Evolutionary conservation across 352 stramenopile species (phyloP).

Genomic region (Globisporangium nunn): DNA sequence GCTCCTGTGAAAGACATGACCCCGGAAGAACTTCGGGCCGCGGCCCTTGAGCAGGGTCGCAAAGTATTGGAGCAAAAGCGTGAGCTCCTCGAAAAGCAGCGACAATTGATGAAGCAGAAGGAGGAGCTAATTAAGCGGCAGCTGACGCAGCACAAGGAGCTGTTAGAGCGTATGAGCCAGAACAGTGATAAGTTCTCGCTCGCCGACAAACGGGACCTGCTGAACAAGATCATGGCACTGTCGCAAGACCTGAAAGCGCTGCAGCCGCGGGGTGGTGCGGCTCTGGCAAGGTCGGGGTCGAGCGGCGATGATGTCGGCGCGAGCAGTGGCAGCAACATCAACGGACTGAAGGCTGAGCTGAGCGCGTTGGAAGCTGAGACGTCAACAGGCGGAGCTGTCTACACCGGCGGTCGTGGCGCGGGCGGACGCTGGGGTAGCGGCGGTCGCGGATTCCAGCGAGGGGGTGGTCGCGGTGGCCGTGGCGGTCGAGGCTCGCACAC

Average conservation of each 20-base stretch:
- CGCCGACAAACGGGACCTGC: conserved; percentile 63
- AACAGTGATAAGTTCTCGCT: conserved; percentile 63
- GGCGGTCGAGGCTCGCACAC: conserved; percentile 51
- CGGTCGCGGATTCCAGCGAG: conserved; percentile 36
- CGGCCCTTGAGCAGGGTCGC: conserved; percentile 70
- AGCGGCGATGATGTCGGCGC: conserved; percentile 10
- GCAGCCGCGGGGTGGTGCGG: conserved; percentile 17
- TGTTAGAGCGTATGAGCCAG: conserved; percentile 77
- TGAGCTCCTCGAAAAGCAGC: conserved; percentile 82
- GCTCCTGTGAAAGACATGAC: conserved; percentile 58
- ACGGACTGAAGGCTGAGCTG: conserved; percentile 56
- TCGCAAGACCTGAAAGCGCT: conserved; percentile 64
- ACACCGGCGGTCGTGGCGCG: conserved; percentile 18
- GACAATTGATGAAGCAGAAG: conserved; percentile 77
- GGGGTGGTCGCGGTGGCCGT: conserved; percentile 36
- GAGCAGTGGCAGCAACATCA: conserved; percentile 23
- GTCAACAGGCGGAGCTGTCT: conserved; percentile 16
- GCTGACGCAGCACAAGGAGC: conserved; percentile 72
- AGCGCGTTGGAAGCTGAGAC: conserved; percentile 56
- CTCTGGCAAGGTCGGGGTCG: conserved; percentile 1
- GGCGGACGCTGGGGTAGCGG: conserved; percentile 26
- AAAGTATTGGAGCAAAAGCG: conserved; percentile 83
- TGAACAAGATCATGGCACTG: conserved; percentile 80
- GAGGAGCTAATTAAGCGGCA: conserved; percentile 78
- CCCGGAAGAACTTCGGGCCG: conserved; percentile 59